Percentiles rank a stretch among this genome's conserved stretches.
Evolutionary conservation across 2,329 filamentous ascomycete genomes (phyloP).

Genomic region (Stromatinia cepivora): DNA sequence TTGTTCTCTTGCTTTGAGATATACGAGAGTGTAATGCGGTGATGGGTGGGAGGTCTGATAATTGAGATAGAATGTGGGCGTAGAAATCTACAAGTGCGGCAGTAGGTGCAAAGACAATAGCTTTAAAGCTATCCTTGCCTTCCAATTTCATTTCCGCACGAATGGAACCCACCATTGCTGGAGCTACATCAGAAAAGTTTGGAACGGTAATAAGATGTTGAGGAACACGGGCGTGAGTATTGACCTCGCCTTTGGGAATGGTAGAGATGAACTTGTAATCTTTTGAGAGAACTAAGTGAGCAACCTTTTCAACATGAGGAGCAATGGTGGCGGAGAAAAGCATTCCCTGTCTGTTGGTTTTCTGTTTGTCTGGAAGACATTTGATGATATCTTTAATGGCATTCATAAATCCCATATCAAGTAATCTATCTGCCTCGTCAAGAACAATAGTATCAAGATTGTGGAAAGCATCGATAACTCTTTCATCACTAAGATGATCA

Average conservation of each 20-base stretch:
- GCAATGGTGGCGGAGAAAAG: slow-evolving; percentile 96
- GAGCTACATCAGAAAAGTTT: slow-evolving; percentile 74
- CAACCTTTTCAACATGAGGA: slow-evolving; percentile 75
- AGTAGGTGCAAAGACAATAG: slow-evolving; percentile 88
- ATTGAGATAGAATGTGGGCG: slow-evolving; percentile 52
- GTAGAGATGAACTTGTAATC: slow-evolving; percentile 90
- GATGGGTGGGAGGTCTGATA: slow-evolving; percentile 38
- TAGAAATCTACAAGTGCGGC: slow-evolving; percentile 71
- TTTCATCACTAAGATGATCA: slow-evolving; percentile 68
- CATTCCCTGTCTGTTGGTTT: slow-evolving; percentile 80
- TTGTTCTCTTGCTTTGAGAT: slow-evolving; percentile 67
- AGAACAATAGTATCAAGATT: slow-evolving; percentile 90
- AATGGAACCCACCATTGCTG: slow-evolving; percentile 74
- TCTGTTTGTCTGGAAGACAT: slow-evolving; percentile 60
- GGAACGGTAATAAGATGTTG: slow-evolving; percentile 70
- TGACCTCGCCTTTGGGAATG: slow-evolving; percentile 76
- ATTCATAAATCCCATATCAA: slow-evolving; percentile 83
- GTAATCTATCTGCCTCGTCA: slow-evolving; percentile 96
- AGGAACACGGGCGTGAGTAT: slow-evolving; percentile 81
- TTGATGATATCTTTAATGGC: slow-evolving; percentile 63
- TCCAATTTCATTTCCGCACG: slow-evolving; percentile 56
- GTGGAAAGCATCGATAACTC: slow-evolving; percentile 33
- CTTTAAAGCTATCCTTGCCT: slow-evolving; percentile 69
- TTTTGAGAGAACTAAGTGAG: slow-evolving; percentile 72
- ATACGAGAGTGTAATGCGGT: slow-evolving; percentile 74